phyloP scores from a whole-genome alignment of 2,329 filamentous ascomycete species.

The Cadophora sp. region DNA sequence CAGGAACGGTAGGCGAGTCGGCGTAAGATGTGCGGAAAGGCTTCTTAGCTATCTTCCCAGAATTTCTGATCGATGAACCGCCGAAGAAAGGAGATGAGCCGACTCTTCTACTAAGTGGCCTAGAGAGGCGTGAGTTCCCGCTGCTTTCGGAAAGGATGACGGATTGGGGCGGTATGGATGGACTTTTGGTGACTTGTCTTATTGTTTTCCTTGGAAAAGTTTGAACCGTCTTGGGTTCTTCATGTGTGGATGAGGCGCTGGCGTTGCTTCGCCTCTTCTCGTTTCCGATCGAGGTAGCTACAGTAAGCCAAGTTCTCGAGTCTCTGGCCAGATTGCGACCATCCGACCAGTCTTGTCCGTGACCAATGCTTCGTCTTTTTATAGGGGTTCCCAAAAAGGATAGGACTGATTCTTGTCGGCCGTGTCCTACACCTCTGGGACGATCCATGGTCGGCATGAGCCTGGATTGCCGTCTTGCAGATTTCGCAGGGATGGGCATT shows the following conservation, averaged over 20 bases:
- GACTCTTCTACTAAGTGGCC: conserved; percentile 38
- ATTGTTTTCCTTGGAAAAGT: conserved; percentile 25
- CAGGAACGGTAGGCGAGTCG: conserved; percentile 41
- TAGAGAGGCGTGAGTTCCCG: conserved; percentile 25
- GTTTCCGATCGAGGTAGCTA: conserved; percentile 24
- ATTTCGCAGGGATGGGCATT: conserved; percentile 6
- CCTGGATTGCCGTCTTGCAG: conserved; percentile 33
- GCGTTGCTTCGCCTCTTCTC: conserved; percentile 32
- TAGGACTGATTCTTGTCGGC: conserved; percentile 32
- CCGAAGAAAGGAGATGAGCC: conserved; percentile 43
- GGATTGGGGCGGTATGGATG: conserved; percentile 18
- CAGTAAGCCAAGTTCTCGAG: conserved; percentile 38
- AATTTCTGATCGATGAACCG: conserved; percentile 31
- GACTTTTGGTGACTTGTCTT: conserved; percentile 35
- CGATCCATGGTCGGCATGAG: conserved; percentile 29
- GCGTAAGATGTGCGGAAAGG: conserved; percentile 30
- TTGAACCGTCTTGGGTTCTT: conserved; percentile 29
- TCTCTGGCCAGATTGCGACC: conserved; percentile 31
- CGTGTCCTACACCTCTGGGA: conserved; percentile 39
- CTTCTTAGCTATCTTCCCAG: conserved; percentile 30
- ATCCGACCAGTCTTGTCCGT: conserved; percentile 36
- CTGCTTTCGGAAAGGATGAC: conserved; percentile 23
- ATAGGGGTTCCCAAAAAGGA: conserved; percentile 24
- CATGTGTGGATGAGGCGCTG: conserved; percentile 33
- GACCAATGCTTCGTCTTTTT: conserved; percentile 38